These are phyloP conservation scores for Pyrenophora graminea DNA, from an alignment of 2,329 filamentous ascomycete species.

Conservation along the genomic window DNA sequence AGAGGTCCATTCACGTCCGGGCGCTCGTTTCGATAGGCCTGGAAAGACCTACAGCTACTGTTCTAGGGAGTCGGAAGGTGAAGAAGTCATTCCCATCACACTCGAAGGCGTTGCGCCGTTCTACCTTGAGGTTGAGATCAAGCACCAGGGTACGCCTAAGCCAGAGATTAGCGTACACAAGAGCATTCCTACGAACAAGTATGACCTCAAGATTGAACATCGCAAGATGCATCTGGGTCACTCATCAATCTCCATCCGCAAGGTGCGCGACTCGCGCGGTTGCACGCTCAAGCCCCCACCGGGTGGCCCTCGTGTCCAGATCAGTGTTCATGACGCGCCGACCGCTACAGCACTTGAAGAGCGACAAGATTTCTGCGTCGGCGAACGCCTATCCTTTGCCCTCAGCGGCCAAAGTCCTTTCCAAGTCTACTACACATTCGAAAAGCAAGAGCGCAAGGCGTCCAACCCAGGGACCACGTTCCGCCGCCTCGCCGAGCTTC, in stretches of 20 bases:
- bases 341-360: constrained; percentile 87
- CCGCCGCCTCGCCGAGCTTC: constrained; percentile 87
- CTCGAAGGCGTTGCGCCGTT: constrained; percentile 86
- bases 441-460: constrained; percentile 76
- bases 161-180: constrained; percentile 82
- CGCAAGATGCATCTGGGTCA: constrained; percentile 84
- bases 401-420: constrained; percentile 91
- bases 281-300: constrained; percentile 74
- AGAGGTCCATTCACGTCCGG: constrained; percentile 80
- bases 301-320: constrained; percentile 76
- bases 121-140: constrained; percentile 87
- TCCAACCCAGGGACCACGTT: constrained; percentile 80
- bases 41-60: constrained; percentile 97
- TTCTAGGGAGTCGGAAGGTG: constrained; percentile 76
- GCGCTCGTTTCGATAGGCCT: constrained; percentile 79
- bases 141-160: constrained; percentile 79
- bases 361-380: constrained; percentile 88
- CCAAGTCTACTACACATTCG: constrained; percentile 89
- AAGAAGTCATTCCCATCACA: constrained; percentile 85
- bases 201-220: constrained; percentile 82
- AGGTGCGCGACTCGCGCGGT: constrained; percentile 83
- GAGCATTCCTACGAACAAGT: constrained; percentile 73
- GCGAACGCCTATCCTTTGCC: constrained; percentile 90
- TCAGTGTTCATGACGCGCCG: constrained; percentile 90
- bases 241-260: constrained; percentile 85